Percentiles rank a stretch among this genome's conserved stretches.
phyloP scores from a whole-genome alignment of 371 early-diverging fungal species.

The Mucor indicus region DNA sequence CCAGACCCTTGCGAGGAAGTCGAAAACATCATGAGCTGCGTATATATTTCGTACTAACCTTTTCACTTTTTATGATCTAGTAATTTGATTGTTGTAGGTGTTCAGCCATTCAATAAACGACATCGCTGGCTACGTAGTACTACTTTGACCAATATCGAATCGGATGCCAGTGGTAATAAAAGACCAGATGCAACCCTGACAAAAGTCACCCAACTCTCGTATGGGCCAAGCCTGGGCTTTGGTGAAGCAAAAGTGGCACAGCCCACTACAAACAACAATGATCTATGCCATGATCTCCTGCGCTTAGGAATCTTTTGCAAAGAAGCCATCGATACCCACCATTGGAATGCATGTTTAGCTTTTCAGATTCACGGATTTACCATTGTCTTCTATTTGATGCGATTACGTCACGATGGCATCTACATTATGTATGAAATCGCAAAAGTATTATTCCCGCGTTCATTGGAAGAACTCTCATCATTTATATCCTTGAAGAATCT shows the following conservation, averaged over 20 bases:
- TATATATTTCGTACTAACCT: conserved; percentile 12
- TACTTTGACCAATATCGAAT: conserved; percentile 21
- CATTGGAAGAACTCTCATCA: conserved; percentile 4
- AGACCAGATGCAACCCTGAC: conserved; percentile 22
- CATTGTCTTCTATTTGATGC: conserved; percentile 15
- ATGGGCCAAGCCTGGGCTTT: conserved; percentile 25
- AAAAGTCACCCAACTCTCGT: conserved; percentile 18
- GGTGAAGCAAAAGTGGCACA: conserved; percentile 23
- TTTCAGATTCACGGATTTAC: conserved; percentile 16
- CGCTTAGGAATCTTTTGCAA: background rate
- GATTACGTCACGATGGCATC: conserved; percentile 6
- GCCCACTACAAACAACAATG: conserved; percentile 19
- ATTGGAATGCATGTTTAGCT: conserved; percentile 5
- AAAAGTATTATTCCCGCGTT: background rate
- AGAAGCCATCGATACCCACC: background rate
- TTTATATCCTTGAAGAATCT: conserved; percentile 3
- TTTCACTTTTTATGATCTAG: conserved; percentile 12
- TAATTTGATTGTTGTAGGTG: conserved; percentile 5
- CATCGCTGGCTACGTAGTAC: too few relatives aligned
- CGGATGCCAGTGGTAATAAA: conserved; percentile 18
- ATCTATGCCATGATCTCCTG: too few relatives aligned
- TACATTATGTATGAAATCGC: conserved; percentile 5
- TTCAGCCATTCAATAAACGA: background rate
- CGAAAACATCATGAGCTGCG: conserved; percentile 11
- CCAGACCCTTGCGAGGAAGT: background rate